Evolutionary conservation across 108 stramenopile genomes (phyloP).

Genomic region (Mayamaea pseudoterrestris): DNA sequence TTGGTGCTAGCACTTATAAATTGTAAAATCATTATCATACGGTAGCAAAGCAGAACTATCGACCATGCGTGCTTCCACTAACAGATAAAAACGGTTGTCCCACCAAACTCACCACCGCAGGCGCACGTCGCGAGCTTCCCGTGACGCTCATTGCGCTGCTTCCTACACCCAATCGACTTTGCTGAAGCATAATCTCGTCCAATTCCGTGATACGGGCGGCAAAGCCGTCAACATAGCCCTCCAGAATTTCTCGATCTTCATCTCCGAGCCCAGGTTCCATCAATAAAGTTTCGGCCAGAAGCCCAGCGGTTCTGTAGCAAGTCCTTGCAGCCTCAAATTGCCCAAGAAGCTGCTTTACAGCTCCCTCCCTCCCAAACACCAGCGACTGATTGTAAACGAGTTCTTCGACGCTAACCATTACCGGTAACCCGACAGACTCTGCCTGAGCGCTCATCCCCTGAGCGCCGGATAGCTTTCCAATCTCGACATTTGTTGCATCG

Average conservation of each 20-base stretch:
- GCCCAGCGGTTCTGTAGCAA: slow-evolving; percentile 72
- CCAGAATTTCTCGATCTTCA: slow-evolving; percentile 53
- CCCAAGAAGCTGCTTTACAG: slow-evolving; percentile 76
- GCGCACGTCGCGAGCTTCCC: slow-evolving; percentile 4
- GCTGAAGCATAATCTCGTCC: slow-evolving; percentile 55
- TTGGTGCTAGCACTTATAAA: too few species aligned
- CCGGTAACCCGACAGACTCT: background rate
- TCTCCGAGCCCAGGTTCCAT: slow-evolving; percentile 71
- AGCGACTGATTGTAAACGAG: slow-evolving; percentile 78
- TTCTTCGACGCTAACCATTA: slow-evolving; percentile 61
- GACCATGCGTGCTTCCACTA: too few species aligned
- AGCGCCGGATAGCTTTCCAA: slow-evolving; percentile 32
- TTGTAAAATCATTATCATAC: too few species aligned
- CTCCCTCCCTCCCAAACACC: slow-evolving; percentile 70
- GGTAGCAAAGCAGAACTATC: too few species aligned
- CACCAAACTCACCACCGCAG: slow-evolving; percentile 8
- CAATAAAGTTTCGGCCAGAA: slow-evolving; percentile 72
- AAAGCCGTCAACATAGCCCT: slow-evolving; percentile 78
- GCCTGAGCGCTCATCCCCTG: slow-evolving; percentile 1
- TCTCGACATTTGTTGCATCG: slow-evolving; percentile 66
- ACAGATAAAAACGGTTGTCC: slow-evolving; percentile 4
- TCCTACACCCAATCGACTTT: slow-evolving; percentile 20
- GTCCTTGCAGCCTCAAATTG: slow-evolving; percentile 70
- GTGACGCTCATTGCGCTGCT: slow-evolving; percentile 3
- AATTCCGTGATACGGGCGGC: slow-evolving; percentile 69